Percentiles rank a stretch among this genome's conserved stretches.
These are phyloP conservation scores for Elsinoe ampelina DNA, from an alignment of 2,329 filamentous ascomycete genomes.

Conservation along the genomic window DNA sequence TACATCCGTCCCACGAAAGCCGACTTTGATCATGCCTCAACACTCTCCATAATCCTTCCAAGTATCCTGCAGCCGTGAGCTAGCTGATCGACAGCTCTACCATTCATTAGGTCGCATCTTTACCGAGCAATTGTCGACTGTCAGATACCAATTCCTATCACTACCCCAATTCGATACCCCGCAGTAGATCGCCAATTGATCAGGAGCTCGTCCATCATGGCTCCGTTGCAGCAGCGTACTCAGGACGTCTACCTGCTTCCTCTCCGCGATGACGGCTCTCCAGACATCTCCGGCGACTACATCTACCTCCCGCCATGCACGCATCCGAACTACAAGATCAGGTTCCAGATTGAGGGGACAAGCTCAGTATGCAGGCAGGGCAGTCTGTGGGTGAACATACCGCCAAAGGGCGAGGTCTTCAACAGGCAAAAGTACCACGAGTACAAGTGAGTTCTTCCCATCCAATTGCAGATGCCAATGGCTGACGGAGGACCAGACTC, in stretches of 20 bases:
- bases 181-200: background rate
- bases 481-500: conserved; percentile 48
- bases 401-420: conserved; percentile 65
- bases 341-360: conserved; percentile 87
- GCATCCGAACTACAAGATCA: conserved; percentile 63
- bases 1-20: background rate
- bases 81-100: background rate
- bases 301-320: conserved; percentile 78
- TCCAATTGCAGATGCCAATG: conserved; percentile 11
- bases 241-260: conserved; percentile 68
- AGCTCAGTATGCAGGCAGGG: conserved; percentile 93
- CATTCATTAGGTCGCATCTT: conserved; percentile 1
- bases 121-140: conserved; percentile 9
- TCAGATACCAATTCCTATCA: background rate
- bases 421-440: conserved; percentile 71
- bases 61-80: background rate
- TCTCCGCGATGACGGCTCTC: conserved; percentile 86
- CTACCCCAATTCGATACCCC: background rate
- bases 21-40: background rate
- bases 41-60: background rate
- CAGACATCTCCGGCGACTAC: conserved; percentile 80
- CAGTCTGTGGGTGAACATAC: conserved; percentile 94
- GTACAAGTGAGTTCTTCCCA: conserved; percentile 62
- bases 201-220: conserved; percentile 22
- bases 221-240: conserved; percentile 28